Conservation (phyloP, 2,329 filamentous ascomycete species). For the Trichophyton rubrum region DNA sequence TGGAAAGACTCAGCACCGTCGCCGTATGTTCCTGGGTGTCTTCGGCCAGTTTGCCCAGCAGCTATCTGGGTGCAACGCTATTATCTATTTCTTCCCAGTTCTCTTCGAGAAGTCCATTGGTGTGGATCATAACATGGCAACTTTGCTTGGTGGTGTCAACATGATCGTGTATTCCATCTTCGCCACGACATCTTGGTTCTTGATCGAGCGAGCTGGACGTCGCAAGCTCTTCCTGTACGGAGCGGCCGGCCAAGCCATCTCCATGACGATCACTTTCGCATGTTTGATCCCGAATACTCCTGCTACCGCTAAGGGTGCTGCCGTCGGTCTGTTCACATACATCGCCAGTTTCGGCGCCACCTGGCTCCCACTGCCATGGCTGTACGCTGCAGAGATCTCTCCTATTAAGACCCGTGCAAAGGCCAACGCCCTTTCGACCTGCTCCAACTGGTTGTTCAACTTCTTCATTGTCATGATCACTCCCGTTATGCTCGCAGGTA, state of each 20-base stretch:
- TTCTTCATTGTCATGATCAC: slow-evolving; percentile 19
- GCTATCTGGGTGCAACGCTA: slow-evolving; percentile 27
- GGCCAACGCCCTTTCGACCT: slow-evolving; percentile 15
- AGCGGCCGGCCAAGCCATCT: slow-evolving; percentile 27
- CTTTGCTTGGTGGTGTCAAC: slow-evolving; percentile 35
- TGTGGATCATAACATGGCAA: slow-evolving; percentile 28
- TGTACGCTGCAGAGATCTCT: slow-evolving; percentile 15
- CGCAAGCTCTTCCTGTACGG: slow-evolving; percentile 32
- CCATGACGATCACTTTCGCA: slow-evolving; percentile 30
- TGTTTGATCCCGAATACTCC: slow-evolving; percentile 25
- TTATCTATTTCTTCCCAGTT: slow-evolving; percentile 30
- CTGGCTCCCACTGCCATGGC: slow-evolving; percentile 40
- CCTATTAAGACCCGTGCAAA: slow-evolving; percentile 13
- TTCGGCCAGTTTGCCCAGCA: slow-evolving; percentile 37
- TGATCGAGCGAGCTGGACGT: slow-evolving; percentile 36
- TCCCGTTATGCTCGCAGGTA: slow-evolving; percentile 16
- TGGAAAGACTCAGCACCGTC: slow-evolving; percentile 30
- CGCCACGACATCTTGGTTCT: slow-evolving; percentile 26
- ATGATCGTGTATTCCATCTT: slow-evolving; percentile 23
- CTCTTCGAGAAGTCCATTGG: slow-evolving; percentile 33
- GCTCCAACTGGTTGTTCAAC: slow-evolving; percentile 20
- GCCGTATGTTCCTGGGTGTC: slow-evolving; percentile 30
- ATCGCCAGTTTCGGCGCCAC: slow-evolving; percentile 57
- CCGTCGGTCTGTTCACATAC: slow-evolving; percentile 55
- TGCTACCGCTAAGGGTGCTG: slow-evolving; percentile 25